Conservation (phyloP, 257 asterid genomes). For the Rauvolfia tetraphylla region DNA sequence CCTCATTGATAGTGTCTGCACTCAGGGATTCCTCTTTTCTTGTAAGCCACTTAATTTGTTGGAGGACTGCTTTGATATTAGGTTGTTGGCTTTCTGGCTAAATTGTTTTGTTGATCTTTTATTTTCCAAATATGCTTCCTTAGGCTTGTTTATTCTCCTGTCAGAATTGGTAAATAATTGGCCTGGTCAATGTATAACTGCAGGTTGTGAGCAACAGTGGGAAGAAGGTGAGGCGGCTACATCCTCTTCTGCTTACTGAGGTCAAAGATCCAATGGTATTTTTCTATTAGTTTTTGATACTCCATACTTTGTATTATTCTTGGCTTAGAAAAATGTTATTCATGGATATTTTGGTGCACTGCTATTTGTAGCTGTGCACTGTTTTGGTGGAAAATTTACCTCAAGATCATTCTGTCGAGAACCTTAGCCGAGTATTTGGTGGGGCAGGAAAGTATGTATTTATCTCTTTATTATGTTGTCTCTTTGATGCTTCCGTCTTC, state of each 20-base stretch:
- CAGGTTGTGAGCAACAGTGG: conserved; percentile 85
- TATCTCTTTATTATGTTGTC: conserved; percentile 6
- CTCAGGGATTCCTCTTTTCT: conserved; percentile 72
- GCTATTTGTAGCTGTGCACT: conserved; percentile 65
- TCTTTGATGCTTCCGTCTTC: neutral
- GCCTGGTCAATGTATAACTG: conserved; percentile 24
- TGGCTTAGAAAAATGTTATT: neutral
- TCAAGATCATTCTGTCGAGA: conserved; percentile 84
- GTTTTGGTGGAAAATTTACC: conserved; percentile 96
- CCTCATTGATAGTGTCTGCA: conserved; percentile 62
- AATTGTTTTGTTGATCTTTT: no score
- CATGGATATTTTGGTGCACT: conserved; percentile 1
- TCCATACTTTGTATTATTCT: neutral
- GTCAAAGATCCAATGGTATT: conserved; percentile 78
- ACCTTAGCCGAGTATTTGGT: conserved; percentile 73
- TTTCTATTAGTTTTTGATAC: conserved; percentile 10
- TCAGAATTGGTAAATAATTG: neutral
- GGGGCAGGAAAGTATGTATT: conserved; percentile 79
- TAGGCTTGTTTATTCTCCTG: neutral
- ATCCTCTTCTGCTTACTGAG: conserved; percentile 63
- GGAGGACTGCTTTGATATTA: conserved; percentile 1
- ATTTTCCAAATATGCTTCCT: neutral
- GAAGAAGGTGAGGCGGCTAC: conserved; percentile 76
- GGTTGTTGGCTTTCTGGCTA: neutral
- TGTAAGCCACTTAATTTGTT: conserved; percentile 44